Percentiles rank a stretch among this genome's conserved stretches.
Conservation (phyloP, 495 filamentous ascomycete genomes). For the Aspergillus nidulans region DNA sequence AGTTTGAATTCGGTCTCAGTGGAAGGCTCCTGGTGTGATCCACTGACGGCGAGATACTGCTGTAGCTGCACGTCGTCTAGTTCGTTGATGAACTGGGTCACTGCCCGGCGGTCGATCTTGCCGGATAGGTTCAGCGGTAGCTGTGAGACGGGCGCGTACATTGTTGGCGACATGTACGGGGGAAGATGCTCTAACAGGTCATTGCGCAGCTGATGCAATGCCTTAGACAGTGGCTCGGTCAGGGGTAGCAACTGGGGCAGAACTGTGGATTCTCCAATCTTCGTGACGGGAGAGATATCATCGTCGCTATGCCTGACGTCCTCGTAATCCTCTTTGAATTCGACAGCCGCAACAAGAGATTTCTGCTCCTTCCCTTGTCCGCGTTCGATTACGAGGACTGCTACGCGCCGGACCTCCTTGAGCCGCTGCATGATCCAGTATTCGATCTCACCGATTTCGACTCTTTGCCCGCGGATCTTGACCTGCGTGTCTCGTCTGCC, state of each 20-base stretch:
- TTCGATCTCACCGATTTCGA: constrained; percentile 34
- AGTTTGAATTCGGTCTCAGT: not conserved
- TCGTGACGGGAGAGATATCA: not conserved
- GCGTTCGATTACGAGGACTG: not conserved
- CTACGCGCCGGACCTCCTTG: not conserved
- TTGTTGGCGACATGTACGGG: constrained; percentile 7
- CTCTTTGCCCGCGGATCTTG: constrained; percentile 13
- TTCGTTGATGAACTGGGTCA: not conserved
- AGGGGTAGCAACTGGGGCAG: not conserved
- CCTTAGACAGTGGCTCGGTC: not conserved
- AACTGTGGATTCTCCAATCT: no score
- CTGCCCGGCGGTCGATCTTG: constrained; percentile 8
- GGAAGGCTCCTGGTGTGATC: not conserved
- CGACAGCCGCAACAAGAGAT: not conserved
- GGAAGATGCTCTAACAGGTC: constrained; percentile 8
- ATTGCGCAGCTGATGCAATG: not conserved
- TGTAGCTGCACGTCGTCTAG: not conserved
- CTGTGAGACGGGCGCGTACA: constrained; percentile 1
- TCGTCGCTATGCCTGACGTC: not conserved
- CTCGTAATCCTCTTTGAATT: not conserved
- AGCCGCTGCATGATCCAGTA: constrained; percentile 12
- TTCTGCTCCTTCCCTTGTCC: not conserved
- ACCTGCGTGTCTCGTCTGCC: constrained; percentile 33
- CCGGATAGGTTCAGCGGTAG: constrained; percentile 14
- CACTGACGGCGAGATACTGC: not conserved